Conservation (phyloP, 2,329 filamentous ascomycete species). For the Cadophora sp. region DNA sequence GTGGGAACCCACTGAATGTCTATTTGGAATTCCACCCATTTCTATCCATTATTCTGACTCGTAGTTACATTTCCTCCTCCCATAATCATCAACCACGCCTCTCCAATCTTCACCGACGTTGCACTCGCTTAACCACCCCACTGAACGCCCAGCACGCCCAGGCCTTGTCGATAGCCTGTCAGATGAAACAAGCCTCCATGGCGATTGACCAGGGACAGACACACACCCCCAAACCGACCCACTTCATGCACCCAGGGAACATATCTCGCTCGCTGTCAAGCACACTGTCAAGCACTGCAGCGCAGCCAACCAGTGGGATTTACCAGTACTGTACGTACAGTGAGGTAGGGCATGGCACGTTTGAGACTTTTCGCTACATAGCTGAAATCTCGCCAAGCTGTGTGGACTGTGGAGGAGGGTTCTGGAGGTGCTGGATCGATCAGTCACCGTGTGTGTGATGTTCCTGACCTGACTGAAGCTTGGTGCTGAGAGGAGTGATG, state of each 20-base stretch:
- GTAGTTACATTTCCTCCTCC: background rate
- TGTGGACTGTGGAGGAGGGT: too few relatives aligned
- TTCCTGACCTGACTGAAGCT: background rate
- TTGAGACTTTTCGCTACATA: conserved; percentile 12
- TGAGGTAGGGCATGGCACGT: background rate
- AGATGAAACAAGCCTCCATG: conserved; percentile 21
- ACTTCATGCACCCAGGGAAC: conserved; percentile 3
- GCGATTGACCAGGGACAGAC: conserved; percentile 1
- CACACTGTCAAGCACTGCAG: background rate
- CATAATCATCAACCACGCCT: background rate
- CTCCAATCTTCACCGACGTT: conserved; percentile 8
- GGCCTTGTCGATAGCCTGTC: conserved; percentile 6
- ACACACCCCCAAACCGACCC: background rate
- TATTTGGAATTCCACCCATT: background rate
- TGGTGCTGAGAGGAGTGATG: background rate
- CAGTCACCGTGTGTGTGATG: conserved; percentile 2
- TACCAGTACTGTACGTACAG: too few relatives aligned
- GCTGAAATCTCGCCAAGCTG: conserved; percentile 15
- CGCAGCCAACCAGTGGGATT: background rate
- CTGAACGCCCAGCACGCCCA: conserved; percentile 5
- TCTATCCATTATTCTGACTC: background rate
- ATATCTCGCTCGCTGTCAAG: background rate
- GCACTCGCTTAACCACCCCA: conserved; percentile 9
- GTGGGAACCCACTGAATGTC: background rate
- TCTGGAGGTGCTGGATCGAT: background rate